phyloP scores from a whole-genome alignment of 805 yeast species.

The Candida nitratophila region DNA sequence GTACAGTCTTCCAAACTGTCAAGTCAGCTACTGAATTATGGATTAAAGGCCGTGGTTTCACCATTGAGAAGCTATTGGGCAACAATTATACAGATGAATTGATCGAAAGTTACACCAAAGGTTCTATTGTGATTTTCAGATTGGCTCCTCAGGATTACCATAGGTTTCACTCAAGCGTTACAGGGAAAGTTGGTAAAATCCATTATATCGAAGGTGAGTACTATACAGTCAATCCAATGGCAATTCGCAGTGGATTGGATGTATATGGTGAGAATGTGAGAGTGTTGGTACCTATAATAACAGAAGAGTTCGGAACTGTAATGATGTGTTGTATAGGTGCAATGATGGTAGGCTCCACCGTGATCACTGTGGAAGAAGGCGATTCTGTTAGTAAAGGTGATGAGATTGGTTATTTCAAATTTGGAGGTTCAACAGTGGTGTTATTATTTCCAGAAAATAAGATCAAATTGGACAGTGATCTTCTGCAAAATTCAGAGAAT shows the following conservation, averaged over 20 bases:
- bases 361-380: conserved; percentile 60
- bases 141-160: conserved; percentile 97
- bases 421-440: conserved; percentile 89
- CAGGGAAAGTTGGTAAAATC: conserved; percentile 63
- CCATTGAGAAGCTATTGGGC: conserved; percentile 53
- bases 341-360: conserved; percentile 96
- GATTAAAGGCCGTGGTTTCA: conserved; percentile 83
- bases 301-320: conserved; percentile 72
- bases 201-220: conserved; percentile 78
- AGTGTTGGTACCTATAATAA: conserved; percentile 66
- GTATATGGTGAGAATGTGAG: conserved; percentile 91
- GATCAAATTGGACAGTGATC: conserved; percentile 66
- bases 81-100: conserved; percentile 31
- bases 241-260: conserved; percentile 78
- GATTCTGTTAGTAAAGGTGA: conserved; percentile 58
- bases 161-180: conserved; percentile 84
- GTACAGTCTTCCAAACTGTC: conserved; percentile 59
- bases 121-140: conserved; percentile 73
- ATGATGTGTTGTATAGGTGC: conserved; percentile 86
- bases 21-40: conserved; percentile 64
- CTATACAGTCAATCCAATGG: conserved; percentile 97
- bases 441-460: conserved; percentile 47
- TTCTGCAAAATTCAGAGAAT: conserved; percentile 57
- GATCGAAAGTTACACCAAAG: conserved; percentile 34
- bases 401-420: conserved; percentile 90